Conservation (phyloP, 345 rosid genomes). For the Salix brachista region DNA sequence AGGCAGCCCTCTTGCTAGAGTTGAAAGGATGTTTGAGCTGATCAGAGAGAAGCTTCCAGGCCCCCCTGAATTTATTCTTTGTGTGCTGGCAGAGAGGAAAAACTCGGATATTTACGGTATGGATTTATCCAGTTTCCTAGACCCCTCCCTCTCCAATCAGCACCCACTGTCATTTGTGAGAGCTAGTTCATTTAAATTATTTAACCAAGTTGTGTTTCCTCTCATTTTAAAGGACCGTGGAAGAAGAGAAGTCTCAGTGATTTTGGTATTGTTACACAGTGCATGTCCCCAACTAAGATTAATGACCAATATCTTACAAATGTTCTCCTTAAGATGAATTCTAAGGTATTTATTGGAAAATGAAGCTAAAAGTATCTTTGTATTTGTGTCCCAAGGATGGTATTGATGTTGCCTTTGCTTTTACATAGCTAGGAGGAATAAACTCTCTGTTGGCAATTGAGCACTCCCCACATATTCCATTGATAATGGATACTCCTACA, state of each 20-base stretch:
- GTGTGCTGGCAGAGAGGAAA: conserved; percentile 77
- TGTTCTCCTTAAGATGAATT: conserved; percentile 79
- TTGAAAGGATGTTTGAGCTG: conserved; percentile 65
- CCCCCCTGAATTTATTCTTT: conserved; percentile 59
- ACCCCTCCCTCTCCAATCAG: not conserved
- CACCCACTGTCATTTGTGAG: not conserved
- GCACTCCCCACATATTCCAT: conserved; percentile 42
- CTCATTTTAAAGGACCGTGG: conserved; percentile 67
- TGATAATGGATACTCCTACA: conserved; percentile 65
- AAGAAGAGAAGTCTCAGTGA: conserved; percentile 67
- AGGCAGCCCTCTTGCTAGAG: conserved; percentile 58
- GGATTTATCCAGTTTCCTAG: conserved; percentile 13
- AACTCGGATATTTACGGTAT: conserved; percentile 77
- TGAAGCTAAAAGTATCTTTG: conserved; percentile 1
- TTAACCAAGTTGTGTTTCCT: conserved; percentile 15
- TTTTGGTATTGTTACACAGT: conserved; percentile 74
- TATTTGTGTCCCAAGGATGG: not conserved
- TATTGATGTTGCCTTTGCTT: conserved; percentile 2
- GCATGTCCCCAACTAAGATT: conserved; percentile 64
- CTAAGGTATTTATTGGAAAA: conserved; percentile 54
- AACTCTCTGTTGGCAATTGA: conserved; percentile 80
- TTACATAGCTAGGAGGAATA: conserved; percentile 79
- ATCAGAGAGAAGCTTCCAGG: conserved; percentile 52
- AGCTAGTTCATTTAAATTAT: not conserved
- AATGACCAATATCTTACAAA: conserved; percentile 84